Conservation (phyloP, 768 basidiomycete genomes). For the Boletus rex-veris region DNA sequence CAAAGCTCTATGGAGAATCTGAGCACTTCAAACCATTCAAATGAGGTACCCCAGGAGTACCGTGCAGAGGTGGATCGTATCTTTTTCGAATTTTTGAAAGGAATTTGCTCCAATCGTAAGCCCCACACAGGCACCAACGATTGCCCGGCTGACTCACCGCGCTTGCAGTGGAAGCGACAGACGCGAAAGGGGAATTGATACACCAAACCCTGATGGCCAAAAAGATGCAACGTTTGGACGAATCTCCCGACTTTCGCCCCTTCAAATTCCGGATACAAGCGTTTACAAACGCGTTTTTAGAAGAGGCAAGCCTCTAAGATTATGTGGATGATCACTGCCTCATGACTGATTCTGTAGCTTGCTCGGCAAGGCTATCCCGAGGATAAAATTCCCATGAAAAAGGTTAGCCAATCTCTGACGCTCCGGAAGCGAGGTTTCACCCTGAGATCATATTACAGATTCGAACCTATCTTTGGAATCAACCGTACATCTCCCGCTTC, state of each 20-base stretch:
- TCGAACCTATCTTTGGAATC: constrained; percentile 94
- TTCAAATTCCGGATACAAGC: constrained; percentile 99
- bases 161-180: constrained; percentile 80
- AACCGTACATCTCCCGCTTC: constrained; percentile 91
- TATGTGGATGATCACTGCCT: constrained; percentile 1
- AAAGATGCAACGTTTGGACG: constrained; percentile 96
- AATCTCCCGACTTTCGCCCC: constrained; percentile 93
- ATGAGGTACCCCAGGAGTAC: constrained; percentile 79
- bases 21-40: constrained; percentile 35
- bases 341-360: constrained; percentile 46
- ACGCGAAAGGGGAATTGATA: constrained; percentile 93
- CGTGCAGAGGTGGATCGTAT: constrained; percentile 80
- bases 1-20: constrained; percentile 28
- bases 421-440: constrained; percentile 7
- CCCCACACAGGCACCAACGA: constrained; percentile 15
- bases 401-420: constrained; percentile 48
- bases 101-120: constrained; percentile 85
- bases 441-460: constrained; percentile 47
- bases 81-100: constrained; percentile 87
- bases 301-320: constrained; percentile 56
- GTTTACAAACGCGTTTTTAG: constrained; percentile 93
- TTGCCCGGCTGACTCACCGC: constrained; percentile 13
- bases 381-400: constrained; percentile 95
- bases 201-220: constrained; percentile 99
- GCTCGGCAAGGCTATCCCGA: constrained; percentile 84